Base-by-base conservation (phyloP, 2,329 filamentous ascomycete genomes). In the Pleoardoris graminearum region DNA sequence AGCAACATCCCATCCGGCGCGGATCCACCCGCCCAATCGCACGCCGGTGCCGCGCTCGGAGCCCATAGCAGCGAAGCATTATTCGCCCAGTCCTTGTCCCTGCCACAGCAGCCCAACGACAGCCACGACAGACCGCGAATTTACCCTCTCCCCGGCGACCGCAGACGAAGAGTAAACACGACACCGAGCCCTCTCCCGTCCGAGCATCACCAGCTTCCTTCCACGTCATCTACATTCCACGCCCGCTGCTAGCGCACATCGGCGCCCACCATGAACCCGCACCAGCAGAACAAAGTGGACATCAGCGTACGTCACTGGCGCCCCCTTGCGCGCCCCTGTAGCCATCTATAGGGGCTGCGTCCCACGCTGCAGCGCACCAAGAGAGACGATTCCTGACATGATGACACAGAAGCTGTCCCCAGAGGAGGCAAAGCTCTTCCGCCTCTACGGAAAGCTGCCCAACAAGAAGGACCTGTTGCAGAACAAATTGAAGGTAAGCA, bases 261-360 rank as follows among this genome's bases (percentile, higher is more conserved):
- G 61, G 58, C 62, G 62, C 44, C 32, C 32, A 66, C 59, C 61
- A 95, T 97, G 91, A 97, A 97, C 76, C 93, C 93, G 66, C 91
- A 92, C 76, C 90, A 97, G 82, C 92, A 96, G 84, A 97, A 97
- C 83, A 97, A 99, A 82, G 84, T 97, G 69, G 94, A 99, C 78
- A 83, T 97, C 78, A 92, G 84, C 81, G 94, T 97, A 80, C 80
- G 90, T 84, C 58, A 62, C 61, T 50, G 29, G 25, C 22, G 36
- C 52, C 58, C 54, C 62, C 52, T 56, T 60, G 36, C 50, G 46
- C 44, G 23, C 32, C 36, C 12, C 22, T 48, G n/a, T 27, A 5
- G 5, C 55, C 21, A 33, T 57, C 57, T 29, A 53, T 56, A 42
- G 7, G 23, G 42, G 53, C 55, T 45, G 17, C 50, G 42, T 30